Evolutionary conservation across 2,329 filamentous ascomycete species (phyloP).

Genomic region (Huntiella abstrusa): DNA sequence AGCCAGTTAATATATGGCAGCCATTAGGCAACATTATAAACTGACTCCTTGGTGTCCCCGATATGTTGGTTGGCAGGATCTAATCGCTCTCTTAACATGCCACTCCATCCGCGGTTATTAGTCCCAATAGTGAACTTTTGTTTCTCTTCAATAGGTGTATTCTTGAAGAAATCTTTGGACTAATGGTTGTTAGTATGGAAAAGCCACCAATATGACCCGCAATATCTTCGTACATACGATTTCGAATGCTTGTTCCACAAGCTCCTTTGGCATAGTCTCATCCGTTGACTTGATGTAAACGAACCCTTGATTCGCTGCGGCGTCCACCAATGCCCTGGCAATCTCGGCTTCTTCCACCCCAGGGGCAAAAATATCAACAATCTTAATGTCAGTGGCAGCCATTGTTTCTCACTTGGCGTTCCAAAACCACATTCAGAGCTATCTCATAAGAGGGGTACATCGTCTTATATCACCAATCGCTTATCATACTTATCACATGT

Average conservation of each 20-base stretch:
- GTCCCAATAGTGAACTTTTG: slow-evolving; percentile 53
- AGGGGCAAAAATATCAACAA: slow-evolving; percentile 59
- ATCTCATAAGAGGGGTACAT: too few species aligned
- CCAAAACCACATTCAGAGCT: too few species aligned
- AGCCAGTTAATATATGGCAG: neutral
- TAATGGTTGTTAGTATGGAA: neutral
- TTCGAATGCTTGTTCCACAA: slow-evolving; percentile 54
- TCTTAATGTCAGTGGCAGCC: slow-evolving; percentile 18
- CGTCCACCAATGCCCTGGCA: slow-evolving; percentile 55
- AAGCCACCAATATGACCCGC: neutral
- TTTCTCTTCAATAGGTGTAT: slow-evolving; percentile 48
- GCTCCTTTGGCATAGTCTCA: slow-evolving; percentile 43
- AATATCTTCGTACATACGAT: slow-evolving; percentile 43
- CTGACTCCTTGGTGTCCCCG: slow-evolving; percentile 77
- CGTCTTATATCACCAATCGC: too few species aligned
- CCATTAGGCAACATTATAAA: slow-evolving; percentile 1
- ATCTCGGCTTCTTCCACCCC: slow-evolving; percentile 32
- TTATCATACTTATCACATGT: too few species aligned
- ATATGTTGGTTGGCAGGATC: slow-evolving; percentile 66
- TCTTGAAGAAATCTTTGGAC: slow-evolving; percentile 30
- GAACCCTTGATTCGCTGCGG: slow-evolving; percentile 70
- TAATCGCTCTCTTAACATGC: slow-evolving; percentile 72
- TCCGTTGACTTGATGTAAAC: slow-evolving; percentile 69
- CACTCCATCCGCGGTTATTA: slow-evolving; percentile 76
- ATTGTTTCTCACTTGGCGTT: neutral